A percentile compares a stretch with the other conserved stretches of the same genome.
phyloP scores from a whole-genome alignment of 1,139 yeast genomes.

The Yamadazyma pseudoaaseri region DNA sequence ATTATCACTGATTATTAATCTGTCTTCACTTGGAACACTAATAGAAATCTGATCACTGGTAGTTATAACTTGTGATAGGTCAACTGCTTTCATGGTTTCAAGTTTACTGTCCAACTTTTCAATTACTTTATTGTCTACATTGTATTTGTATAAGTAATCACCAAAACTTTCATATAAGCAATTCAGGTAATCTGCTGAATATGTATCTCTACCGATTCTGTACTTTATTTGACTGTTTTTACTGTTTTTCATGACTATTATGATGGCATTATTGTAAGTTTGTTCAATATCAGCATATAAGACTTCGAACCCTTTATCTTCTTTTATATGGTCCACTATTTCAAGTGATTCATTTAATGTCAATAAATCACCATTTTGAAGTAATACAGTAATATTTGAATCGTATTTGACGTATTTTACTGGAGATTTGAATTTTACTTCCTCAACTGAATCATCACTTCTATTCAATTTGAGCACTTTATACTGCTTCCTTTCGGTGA shows the following conservation, averaged over 20 bases:
- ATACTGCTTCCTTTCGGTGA: conserved; percentile 46
- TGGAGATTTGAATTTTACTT: conserved; percentile 17
- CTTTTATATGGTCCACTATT: conserved; percentile 3
- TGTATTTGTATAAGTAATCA: conserved; percentile 12
- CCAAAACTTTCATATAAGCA: conserved; percentile 11
- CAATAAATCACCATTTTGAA: conserved; percentile 43
- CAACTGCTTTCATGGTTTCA: conserved; percentile 19
- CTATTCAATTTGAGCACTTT: conserved; percentile 27
- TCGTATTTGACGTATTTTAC: conserved; percentile 38
- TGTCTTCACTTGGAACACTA: conserved; percentile 41
- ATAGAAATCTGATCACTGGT: conserved; percentile 20
- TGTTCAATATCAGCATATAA: conserved; percentile 7
- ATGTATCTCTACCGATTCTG: conserved; percentile 6
- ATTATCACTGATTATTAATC: conserved; percentile 42
- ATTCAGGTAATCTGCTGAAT: conserved; percentile 4
- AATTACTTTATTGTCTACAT: conserved; percentile 6
- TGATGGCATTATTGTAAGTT: conserved; percentile 1
- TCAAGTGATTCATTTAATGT: conserved; percentile 20
- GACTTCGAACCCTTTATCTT: conserved; percentile 3
- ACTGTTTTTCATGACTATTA: conserved; percentile 7
- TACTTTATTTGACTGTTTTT: conserved; percentile 7
- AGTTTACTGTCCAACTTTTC: conserved; percentile 20
- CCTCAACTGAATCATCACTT: conserved; percentile 27
- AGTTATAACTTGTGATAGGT: conserved; percentile 20
- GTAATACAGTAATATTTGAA: conserved; percentile 35